Evolutionary conservation across 371 early-diverging fungal species (phyloP).

Genomic region (Syncephalastrum monosporum): DNA sequence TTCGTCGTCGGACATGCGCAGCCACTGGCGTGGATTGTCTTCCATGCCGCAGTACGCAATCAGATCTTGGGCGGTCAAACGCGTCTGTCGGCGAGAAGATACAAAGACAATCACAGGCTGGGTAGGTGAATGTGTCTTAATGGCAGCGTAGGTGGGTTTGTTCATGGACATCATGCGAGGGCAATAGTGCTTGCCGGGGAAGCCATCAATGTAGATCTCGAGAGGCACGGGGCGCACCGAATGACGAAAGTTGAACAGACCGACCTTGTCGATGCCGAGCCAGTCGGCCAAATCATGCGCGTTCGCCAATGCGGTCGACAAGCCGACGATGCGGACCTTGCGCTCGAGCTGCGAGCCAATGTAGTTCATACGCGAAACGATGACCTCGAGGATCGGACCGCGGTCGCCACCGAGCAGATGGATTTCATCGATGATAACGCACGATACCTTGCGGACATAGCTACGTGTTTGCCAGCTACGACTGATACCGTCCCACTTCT

Average conservation of each 20-base stretch:
- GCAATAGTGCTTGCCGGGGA: slow-evolving; percentile 92
- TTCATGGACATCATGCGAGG: slow-evolving; percentile 98
- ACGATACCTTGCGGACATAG: slow-evolving; percentile 81
- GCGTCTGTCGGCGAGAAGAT: slow-evolving; percentile 93
- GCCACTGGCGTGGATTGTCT: slow-evolving; percentile 88
- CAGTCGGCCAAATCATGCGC: slow-evolving; percentile 96
- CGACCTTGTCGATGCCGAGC: slow-evolving; percentile 82
- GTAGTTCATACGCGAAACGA: slow-evolving; percentile 97
- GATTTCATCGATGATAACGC: slow-evolving; percentile 99
- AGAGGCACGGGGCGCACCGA: slow-evolving; percentile 95
- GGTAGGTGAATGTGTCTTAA: slow-evolving; percentile 87
- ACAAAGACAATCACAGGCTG: slow-evolving; percentile 98
- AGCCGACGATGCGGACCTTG: slow-evolving; percentile 92
- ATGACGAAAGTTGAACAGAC: slow-evolving; percentile 93
- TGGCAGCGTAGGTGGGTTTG: slow-evolving; percentile 92
- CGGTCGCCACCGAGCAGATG: slow-evolving; percentile 97
- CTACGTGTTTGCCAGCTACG: slow-evolving; percentile 86
- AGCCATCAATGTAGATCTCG: slow-evolving; percentile 95
- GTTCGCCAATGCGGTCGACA: slow-evolving; percentile 98
- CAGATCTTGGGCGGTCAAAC: slow-evolving; percentile 91
- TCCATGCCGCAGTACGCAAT: slow-evolving; percentile 90
- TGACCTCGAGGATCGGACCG: slow-evolving; percentile 97
- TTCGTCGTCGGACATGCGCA: slow-evolving; percentile 84
- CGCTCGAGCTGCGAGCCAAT: slow-evolving; percentile 72
- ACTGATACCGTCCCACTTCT: slow-evolving; percentile 98